Evolutionary conservation across 768 basidiomycete species (phyloP), one percentile per base, ranked within the genome.

Genomic region (Macrolepiota dolichaula): DNA sequence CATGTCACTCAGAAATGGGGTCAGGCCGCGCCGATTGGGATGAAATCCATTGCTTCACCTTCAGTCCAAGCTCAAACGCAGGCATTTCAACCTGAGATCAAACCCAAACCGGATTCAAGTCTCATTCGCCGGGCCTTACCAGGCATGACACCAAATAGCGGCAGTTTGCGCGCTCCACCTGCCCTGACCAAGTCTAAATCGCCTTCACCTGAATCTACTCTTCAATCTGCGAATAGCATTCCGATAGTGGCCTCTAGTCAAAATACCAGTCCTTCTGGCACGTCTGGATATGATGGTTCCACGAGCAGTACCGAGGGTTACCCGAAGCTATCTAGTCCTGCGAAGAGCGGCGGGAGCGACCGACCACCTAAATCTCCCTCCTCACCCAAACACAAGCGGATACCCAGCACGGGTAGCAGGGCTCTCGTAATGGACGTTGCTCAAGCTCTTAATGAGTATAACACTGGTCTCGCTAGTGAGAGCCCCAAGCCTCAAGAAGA

Each of bases 381-480:
- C 0, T 77, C 81, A 4, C 67, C 73, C 3, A 79, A 78, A 55
- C 82, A 81, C 66, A 61, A 73, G 49, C 85, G 88, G 22, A 86
- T 87, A 55, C 84, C 88, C 4, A 89, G 84, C 66, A 82, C 88
- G 4, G 88, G 88, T 15, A 84, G 82, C 55, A 77, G 91, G 62
- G 83, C 87, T 19, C 84, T 85, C 13, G 89, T 85, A 24, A 92
- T 92, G 91, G 89, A 92, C 44, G 83, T 92, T 11, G 89, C 88
- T 2, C 87, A 86, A 69, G 81, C 82, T 9, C 69, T 91, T 57
- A 76, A 70, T 36, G 77, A 81, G 60, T 59, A 66, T 40, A 32
- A 63, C 54, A 17, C 52, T 9, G 49, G 15, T 29, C 2, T 27
- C 29, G 29, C 27, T 37, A 22, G 46, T 4, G 44, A 52, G 25